These are phyloP conservation scores for Antitrichia curtipendula DNA, from an alignment of 225 moss, liverwort and hornwort species.

Conservation along the genomic window DNA sequence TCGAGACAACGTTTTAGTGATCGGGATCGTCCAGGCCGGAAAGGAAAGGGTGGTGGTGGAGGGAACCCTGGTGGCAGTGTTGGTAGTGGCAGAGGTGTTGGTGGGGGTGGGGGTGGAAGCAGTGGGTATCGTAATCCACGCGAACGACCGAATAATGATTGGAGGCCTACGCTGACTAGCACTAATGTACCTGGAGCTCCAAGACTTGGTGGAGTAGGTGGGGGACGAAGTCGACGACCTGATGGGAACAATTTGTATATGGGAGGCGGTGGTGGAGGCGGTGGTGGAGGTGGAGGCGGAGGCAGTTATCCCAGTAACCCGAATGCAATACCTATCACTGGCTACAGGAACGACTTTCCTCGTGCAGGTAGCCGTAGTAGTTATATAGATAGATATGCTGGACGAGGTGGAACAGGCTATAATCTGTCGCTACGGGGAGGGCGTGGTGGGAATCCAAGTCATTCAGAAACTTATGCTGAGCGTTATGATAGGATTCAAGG, in stretches of 20 bases:
- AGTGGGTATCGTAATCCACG: conserved; percentile 25
- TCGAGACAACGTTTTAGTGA: conserved; percentile 58
- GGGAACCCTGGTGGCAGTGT: conserved; percentile 14
- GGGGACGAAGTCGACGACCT: conserved; percentile 25
- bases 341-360: conserved; percentile 33
- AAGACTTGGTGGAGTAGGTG: conserved; percentile 15
- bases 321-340: conserved; percentile 34
- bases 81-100: conserved; percentile 11
- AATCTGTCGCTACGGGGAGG: conserved; percentile 20
- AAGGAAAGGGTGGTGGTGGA: conserved; percentile 27
- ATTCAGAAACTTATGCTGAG: conserved; percentile 48
- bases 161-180: conserved; percentile 18
- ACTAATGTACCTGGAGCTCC: conserved; percentile 7
- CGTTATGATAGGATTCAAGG: conserved; percentile 46
- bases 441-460: conserved; percentile 28
- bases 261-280: conserved; percentile 13
- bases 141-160: conserved; percentile 29
- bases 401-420: conserved; percentile 27
- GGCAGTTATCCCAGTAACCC: conserved; percentile 34
- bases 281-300: conserved; percentile 7
- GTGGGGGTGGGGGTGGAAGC: conserved; percentile 12
- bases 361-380: conserved; percentile 10
- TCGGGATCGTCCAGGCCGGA: conserved; percentile 48
- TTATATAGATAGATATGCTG: conserved; percentile 27
- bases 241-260: conserved; percentile 26